Evolutionary conservation across 1,139 yeast species (phyloP).

Genomic region (Cylindricascospora bacillispora): DNA sequence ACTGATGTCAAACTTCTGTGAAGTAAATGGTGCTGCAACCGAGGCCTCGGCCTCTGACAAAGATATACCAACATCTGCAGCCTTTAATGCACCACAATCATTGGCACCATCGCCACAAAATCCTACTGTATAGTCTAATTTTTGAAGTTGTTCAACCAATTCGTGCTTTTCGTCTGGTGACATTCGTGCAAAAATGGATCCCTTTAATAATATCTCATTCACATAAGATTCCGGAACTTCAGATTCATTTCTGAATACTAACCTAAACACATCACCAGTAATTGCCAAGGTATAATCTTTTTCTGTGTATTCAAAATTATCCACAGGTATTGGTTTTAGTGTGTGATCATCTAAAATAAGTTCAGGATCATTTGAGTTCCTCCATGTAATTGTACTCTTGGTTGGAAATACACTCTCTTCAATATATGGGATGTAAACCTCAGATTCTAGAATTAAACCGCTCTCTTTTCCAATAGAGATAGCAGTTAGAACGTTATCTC

Average conservation of each 20-base stretch:
- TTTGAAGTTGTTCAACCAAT: constrained; percentile 75
- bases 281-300: constrained; percentile 58
- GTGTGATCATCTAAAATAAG: constrained; percentile 48
- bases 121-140: constrained; percentile 81
- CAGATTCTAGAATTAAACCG: constrained; percentile 39
- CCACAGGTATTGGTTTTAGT: constrained; percentile 43
- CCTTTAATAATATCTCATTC: constrained; percentile 55
- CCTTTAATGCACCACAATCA: constrained; percentile 96
- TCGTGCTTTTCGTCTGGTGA: constrained; percentile 98
- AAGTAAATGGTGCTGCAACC: constrained; percentile 97
- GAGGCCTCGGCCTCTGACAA: constrained; percentile 96
- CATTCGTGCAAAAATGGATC: constrained; percentile 87
- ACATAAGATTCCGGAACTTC: constrained; percentile 28
- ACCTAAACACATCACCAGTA: constrained; percentile 85
- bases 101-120: constrained; percentile 98
- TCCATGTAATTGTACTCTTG: constrained; percentile 41
- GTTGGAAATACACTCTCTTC: constrained; percentile 15
- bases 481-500: constrained; percentile 90
- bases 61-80: constrained; percentile 94
- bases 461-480: constrained; percentile 86
- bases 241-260: constrained; percentile 43
- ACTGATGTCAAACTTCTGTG: constrained; percentile 76
- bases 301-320: constrained; percentile 13
- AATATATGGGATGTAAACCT: constrained; percentile 61
- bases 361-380: constrained; percentile 46